Conservation (phyloP, 2,329 filamentous ascomycete genomes). For the Thielaviopsis punctulata region DNA sequence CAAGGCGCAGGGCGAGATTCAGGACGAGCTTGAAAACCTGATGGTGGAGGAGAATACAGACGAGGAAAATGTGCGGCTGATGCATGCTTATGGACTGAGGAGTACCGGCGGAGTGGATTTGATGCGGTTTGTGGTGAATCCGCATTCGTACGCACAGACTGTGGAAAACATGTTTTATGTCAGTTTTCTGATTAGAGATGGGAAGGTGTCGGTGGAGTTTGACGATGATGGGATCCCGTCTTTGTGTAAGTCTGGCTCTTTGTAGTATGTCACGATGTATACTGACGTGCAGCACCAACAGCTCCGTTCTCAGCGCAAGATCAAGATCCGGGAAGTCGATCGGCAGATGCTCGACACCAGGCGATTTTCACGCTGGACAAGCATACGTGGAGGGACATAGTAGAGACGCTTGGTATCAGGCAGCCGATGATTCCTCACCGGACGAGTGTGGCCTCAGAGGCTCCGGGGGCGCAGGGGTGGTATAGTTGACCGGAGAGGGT, state of each 20-base stretch:
- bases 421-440: conserved; percentile 75
- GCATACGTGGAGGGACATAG: conserved; percentile 61
- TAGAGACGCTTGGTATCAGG: conserved; percentile 58
- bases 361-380: conserved; percentile 81
- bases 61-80: conserved; percentile 31
- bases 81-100: conserved; percentile 48
- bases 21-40: conserved; percentile 27
- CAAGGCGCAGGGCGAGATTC: conserved; percentile 28
- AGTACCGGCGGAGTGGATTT: conserved; percentile 56
- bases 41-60: conserved; percentile 28
- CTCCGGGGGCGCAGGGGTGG: conserved; percentile 45
- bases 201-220: conserved; percentile 53
- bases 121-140: conserved; percentile 81
- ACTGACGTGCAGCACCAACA: conserved; percentile 8
- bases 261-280: background rate
- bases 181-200: conserved; percentile 83
- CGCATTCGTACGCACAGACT: conserved; percentile 77
- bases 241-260: conserved; percentile 43
- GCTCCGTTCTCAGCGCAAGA: conserved; percentile 27
- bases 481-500: conserved; percentile 31
- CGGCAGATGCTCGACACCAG: conserved; percentile 50
- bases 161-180: conserved; percentile 96
- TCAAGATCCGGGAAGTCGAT: conserved; percentile 27
- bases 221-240: conserved; percentile 64
- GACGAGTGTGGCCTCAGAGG: conserved; percentile 34